A percentile compares a stretch with the other conserved stretches of the same genome.
Conservation (phyloP, 257 asterid genomes). For the Paulownia fortunei region DNA sequence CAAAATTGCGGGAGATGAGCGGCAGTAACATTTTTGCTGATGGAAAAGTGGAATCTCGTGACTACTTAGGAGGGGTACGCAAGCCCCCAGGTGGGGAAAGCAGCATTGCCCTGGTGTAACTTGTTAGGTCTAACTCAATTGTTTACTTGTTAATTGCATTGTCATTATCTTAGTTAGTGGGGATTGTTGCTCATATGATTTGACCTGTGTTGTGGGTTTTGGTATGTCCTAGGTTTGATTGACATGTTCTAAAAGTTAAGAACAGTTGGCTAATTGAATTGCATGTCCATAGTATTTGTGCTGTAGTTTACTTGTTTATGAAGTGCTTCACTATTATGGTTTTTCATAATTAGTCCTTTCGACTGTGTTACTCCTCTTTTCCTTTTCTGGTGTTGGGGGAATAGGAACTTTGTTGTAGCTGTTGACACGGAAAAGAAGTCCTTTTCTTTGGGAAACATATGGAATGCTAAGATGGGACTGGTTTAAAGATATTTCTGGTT, state of each 20-base stretch:
- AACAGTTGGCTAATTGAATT: conserved; percentile 38
- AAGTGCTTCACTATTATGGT: conserved; percentile 21
- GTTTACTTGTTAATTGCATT: conserved; percentile 31
- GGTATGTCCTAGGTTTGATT: conserved; percentile 43
- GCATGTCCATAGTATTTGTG: conserved; percentile 36
- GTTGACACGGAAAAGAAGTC: not conserved
- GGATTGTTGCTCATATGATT: conserved; percentile 37
- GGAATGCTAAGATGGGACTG: not conserved
- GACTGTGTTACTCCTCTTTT: not conserved
- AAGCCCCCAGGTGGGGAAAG: conserved; percentile 99
- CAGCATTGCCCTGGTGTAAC: conserved; percentile 95
- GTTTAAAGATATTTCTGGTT: no score
- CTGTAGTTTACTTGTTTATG: conserved; percentile 22
- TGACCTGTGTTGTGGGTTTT: conserved; percentile 35
- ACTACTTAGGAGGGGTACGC: conserved; percentile 96
- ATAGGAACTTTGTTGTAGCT: no score
- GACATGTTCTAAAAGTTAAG: conserved; percentile 33
- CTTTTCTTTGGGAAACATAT: not conserved
- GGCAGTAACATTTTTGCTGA: conserved; percentile 94
- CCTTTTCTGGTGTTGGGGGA: not conserved
- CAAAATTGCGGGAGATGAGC: conserved; percentile 91
- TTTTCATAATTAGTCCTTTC: not conserved
- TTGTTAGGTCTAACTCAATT: conserved; percentile 67
- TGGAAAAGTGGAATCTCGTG: conserved; percentile 90
- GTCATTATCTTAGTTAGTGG: conserved; percentile 36